phyloP scores from a whole-genome alignment of 179 eudicot species.

The Gypsophila paniculata region DNA sequence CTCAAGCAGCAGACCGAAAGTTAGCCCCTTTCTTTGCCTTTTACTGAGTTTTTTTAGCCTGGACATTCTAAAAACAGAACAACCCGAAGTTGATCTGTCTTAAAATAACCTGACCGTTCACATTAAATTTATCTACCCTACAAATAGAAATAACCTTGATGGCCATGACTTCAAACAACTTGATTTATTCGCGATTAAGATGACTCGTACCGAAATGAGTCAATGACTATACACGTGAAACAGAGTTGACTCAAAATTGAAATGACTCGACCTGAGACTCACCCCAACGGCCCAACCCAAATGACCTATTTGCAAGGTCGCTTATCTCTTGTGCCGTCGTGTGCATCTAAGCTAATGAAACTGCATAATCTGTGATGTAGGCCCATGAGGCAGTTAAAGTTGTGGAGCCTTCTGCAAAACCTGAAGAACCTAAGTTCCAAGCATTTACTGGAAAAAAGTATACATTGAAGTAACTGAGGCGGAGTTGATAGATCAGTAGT shows the following conservation, averaged over 20 bases:
- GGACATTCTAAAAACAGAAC: background rate
- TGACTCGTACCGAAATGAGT: background rate
- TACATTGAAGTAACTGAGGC: constrained; percentile 26
- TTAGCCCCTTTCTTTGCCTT: constrained; percentile 10
- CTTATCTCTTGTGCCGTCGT: background rate
- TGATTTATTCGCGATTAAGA: background rate
- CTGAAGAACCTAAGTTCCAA: constrained; percentile 36
- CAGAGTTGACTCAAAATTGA: background rate
- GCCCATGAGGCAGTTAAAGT: constrained; percentile 18
- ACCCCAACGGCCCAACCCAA: background rate
- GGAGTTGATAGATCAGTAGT: background rate
- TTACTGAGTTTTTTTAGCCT: background rate
- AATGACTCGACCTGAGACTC: background rate
- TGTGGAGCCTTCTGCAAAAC: constrained; percentile 21
- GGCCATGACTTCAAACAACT: background rate
- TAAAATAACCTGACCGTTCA: too few relatives aligned
- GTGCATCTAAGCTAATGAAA: background rate
- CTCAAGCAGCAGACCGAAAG: constrained; percentile 25
- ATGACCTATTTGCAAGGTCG: background rate
- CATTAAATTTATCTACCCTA: too few relatives aligned
- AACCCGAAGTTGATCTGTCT: background rate
- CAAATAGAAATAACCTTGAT: background rate
- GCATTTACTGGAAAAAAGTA: constrained; percentile 40
- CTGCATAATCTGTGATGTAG: constrained; percentile 16
- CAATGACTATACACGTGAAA: background rate